Base-by-base conservation (phyloP, 164 flowering plant genomes). In the Kalanchoe fedtschenkoi region DNA sequence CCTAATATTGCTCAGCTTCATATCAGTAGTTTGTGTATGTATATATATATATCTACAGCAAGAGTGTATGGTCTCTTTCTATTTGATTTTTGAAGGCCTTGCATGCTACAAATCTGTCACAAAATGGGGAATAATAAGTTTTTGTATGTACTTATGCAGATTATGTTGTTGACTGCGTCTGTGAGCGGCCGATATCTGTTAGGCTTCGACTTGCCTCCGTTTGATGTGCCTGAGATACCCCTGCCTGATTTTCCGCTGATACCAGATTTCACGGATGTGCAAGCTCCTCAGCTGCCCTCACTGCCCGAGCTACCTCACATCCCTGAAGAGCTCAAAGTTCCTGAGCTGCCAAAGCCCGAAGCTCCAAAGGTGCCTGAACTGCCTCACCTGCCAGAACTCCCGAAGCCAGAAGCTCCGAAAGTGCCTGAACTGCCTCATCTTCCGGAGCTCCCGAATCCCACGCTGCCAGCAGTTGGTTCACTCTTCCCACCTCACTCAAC, bases 391-490 rank as follows among this genome's bases (percentile, higher is more conserved):
- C 61, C 61, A 34, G 28, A 34, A 34, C 29, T 37, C 61, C 56
- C 56, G 13, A 13, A 34, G 38, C 61, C 30, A 4, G 61, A 58
- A 37, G 24, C 17, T 34, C 38, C 61, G n/a, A 4, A 32, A 58
- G 17, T 58, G 3, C 61, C 28, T 34, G 41, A 34, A 33, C 33
- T 30, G n/a, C 60, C 60, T 29, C 33, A 9, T 16, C 38, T 58
- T 32, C 61, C 61, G n/a, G 28, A 34, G n/a, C 29, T 37, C 61
- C 56, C 56, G 13, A 13, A 34, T 42, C 46, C 56, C 56, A 51
- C 29, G 3, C 11, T 37, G 39, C 39, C 39, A 37, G 8, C 39
- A 37, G 39, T 37, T 37, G 39, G 14, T 5, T 37, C 39, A 37
- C 39, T 37, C 39, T 37, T 37, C 13, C 39, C 39, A 5, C 39